phyloP scores from a whole-genome alignment of 225 moss, liverwort and hornwort genomes.

The Antitrichia curtipendula region DNA sequence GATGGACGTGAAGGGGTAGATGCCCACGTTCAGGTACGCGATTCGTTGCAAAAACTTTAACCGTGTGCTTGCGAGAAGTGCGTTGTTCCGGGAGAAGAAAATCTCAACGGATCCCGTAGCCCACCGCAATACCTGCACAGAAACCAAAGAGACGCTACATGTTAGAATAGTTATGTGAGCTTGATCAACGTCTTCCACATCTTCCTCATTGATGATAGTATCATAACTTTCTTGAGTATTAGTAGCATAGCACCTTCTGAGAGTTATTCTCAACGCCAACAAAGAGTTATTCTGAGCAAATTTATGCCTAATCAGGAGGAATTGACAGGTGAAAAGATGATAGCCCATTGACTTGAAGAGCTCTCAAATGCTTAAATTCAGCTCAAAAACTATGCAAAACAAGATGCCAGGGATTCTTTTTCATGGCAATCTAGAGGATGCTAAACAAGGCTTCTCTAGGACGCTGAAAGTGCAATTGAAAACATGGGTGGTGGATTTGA shows the following conservation, averaged over 20 bases:
- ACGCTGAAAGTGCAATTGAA: background rate
- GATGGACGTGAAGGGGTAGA: slow-evolving; percentile 85
- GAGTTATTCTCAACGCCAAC: background rate
- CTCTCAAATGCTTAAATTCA: background rate
- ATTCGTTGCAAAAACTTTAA: slow-evolving; percentile 73
- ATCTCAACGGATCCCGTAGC: slow-evolving; percentile 91
- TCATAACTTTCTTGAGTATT: background rate
- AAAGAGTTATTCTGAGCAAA: too few species aligned
- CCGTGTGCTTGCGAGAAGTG: slow-evolving; percentile 61
- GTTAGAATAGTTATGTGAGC: background rate
- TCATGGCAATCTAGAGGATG: background rate
- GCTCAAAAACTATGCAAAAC: background rate
- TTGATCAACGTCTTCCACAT: background rate
- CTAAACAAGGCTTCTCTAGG: background rate
- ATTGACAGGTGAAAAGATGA: background rate
- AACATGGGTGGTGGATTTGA: background rate
- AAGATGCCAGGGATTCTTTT: background rate
- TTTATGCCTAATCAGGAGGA: background rate
- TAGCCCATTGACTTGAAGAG: too few species aligned
- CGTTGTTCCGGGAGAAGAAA: slow-evolving; percentile 86
- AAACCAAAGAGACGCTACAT: background rate
- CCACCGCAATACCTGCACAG: slow-evolving; percentile 65
- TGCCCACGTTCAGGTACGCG: slow-evolving; percentile 82
- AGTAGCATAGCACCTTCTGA: background rate
- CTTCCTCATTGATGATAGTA: background rate